Evolutionary conservation across 2,329 filamentous ascomycete species (phyloP).

Genomic region (Calonectria naviculata): DNA sequence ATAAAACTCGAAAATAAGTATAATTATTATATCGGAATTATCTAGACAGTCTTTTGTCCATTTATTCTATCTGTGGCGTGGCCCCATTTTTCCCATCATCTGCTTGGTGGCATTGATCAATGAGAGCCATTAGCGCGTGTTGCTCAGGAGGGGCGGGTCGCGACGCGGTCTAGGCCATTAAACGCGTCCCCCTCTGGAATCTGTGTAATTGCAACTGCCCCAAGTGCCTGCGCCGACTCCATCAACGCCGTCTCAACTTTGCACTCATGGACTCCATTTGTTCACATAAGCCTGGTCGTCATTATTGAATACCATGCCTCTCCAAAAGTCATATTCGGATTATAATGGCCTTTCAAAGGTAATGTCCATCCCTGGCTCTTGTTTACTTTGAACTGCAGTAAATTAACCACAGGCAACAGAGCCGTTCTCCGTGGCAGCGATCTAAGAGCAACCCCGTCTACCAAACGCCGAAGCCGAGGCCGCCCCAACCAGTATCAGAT

Average conservation of each 20-base stretch:
- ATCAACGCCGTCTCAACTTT: conserved; percentile 21
- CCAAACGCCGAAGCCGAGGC: conserved; percentile 48
- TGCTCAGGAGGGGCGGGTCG: conserved; percentile 28
- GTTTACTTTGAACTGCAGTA: not conserved
- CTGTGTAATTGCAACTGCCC: conserved; percentile 15
- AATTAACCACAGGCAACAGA: conserved; percentile 37
- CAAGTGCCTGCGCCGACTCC: conserved; percentile 1
- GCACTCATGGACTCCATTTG: conserved; percentile 26
- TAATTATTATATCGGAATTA: no score
- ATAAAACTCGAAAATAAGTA: no score
- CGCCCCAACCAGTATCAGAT: conserved; percentile 64
- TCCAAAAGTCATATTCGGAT: conserved; percentile 56
- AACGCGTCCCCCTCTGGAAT: conserved; percentile 36
- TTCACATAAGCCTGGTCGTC: conserved; percentile 30
- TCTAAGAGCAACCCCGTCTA: conserved; percentile 62
- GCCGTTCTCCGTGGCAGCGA: conserved; percentile 63
- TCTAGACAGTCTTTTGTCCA: no score
- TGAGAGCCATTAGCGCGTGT: conserved; percentile 16
- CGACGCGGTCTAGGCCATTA: conserved; percentile 40
- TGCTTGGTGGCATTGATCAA: not conserved
- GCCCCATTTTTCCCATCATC: not conserved
- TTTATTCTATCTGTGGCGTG: no score
- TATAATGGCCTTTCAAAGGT: conserved; percentile 47
- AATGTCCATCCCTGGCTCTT: conserved; percentile 17
- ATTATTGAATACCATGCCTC: conserved; percentile 45